These are phyloP conservation scores for Pseudonitzschia multiseries DNA, from an alignment of 108 stramenopile species.

Conservation along the genomic window DNA sequence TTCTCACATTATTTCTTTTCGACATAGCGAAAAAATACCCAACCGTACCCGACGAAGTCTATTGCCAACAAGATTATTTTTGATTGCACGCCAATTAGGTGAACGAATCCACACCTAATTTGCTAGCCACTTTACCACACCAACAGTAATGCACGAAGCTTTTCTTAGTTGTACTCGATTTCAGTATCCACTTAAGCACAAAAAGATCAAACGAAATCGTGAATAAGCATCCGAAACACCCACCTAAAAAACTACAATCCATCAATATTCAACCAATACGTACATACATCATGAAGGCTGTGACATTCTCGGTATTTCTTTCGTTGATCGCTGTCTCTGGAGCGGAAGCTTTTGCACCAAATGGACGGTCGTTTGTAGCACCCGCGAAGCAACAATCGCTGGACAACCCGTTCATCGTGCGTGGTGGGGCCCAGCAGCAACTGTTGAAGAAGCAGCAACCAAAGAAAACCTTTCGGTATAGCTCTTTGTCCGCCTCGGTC, in stretches of 20 bases:
- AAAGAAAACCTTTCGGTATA: not conserved
- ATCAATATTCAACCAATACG: too few species aligned
- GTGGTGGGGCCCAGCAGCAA: not conserved
- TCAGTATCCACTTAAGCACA: constrained; percentile 11
- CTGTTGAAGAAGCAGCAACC: not conserved
- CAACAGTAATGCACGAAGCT: constrained; percentile 8
- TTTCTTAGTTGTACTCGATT: constrained; percentile 10
- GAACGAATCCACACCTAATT: not conserved
- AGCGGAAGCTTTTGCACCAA: not conserved
- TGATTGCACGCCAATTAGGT: constrained; percentile 17
- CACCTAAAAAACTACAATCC: not conserved
- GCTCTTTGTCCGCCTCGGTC: not conserved
- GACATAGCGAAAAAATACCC: not conserved
- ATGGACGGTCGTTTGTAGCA: not conserved
- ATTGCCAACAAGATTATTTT: not conserved
- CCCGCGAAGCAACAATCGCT: not conserved
- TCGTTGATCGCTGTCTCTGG: not conserved
- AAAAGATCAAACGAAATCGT: constrained; percentile 11
- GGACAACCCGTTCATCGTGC: not conserved
- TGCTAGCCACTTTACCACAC: not conserved
- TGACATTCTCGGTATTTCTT: not conserved
- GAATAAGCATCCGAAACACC: constrained; percentile 2
- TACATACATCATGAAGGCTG: constrained; percentile 9
- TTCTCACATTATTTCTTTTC: not conserved
- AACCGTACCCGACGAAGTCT: not conserved